Percentiles rank a stretch among this genome's conserved stretches.
These are phyloP conservation scores for Pterocarpus macrocarpus DNA, from an alignment of 306 rosid genomes.

Conservation along the genomic window DNA sequence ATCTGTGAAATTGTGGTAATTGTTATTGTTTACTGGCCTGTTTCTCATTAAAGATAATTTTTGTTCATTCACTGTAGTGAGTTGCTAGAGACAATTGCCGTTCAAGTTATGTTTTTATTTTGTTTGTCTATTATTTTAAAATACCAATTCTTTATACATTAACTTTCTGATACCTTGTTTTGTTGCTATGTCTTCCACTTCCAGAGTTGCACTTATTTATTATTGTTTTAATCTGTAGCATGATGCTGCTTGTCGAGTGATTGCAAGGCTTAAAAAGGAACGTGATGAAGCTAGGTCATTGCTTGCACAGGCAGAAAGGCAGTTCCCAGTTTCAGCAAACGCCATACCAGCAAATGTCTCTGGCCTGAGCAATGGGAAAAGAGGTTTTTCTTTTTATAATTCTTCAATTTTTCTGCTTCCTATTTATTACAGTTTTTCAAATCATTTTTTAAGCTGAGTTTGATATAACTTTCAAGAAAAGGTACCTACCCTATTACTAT, in stretches of 20 bases:
- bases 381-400: constrained; percentile 66
- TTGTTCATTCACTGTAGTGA: neutral
- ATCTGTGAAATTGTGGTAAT: neutral
- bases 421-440: neutral
- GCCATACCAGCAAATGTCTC: constrained; percentile 61
- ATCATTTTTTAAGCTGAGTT: neutral
- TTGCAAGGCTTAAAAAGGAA: constrained; percentile 91
- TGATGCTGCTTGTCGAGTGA: constrained; percentile 99
- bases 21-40: neutral
- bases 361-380: constrained; percentile 77
- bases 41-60: neutral
- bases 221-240: constrained; percentile 65
- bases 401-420: neutral
- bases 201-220: constrained; percentile 30
- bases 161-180: neutral
- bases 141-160: neutral
- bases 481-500: neutral
- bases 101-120: neutral
- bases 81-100: neutral
- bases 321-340: constrained; percentile 60
- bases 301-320: constrained; percentile 91
- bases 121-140: constrained; percentile 21
- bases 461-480: neutral
- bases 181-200: constrained; percentile 2
- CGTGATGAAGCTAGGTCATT: constrained; percentile 89